Base-by-base conservation (phyloP, 2,329 filamentous ascomycete genomes). In the Onygenales sp. region DNA sequence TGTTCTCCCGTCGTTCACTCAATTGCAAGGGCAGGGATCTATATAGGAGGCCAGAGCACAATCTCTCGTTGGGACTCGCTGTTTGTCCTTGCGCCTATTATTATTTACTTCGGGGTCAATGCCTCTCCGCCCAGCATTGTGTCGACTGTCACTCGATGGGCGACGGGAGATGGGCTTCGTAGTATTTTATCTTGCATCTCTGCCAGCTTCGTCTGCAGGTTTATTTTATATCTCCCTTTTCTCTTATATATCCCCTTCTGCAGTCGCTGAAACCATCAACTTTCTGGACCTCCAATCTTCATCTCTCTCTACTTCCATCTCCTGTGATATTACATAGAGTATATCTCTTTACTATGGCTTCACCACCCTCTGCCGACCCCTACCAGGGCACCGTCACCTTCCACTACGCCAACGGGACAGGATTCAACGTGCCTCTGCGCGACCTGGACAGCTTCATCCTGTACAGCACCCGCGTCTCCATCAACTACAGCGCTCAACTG, bases 401-500 rank as follows among this genome's bases (percentile, higher is more conserved):
- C 50, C 63, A 68, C 39, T 57, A 64, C 31, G 61, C 68, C 3
- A 70, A 82, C 63, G 75, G 75, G 27, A 67, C 65, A 1, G 59
- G 67, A 1, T 63, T 79, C 56, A 58, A 64, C 0, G 61, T 77
- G 40, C 59, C 65, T 43, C 65, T 83, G 54, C 46, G 57, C 7
- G 63, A 67, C 2, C 55, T 85, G 40, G 67, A 81, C 58, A 52
- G 57, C 3, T 74, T 73, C 49, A 66, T 75, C 52, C 65, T 71
- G 54, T 78, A 78, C 63, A 73, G 73, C 55, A 66, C 74, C 54
- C 69, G 70, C 7, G 63, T 76, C 37, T 74, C 69, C 64, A 82
- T 87, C 73, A 85, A 83, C 69, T 88, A 85, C 65, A 84, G 80
- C 51, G 71, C 78, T 14, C 87, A 92, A 65, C 75, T 90, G 50